A percentile compares a stretch with the other conserved stretches of the same genome.
These are phyloP conservation scores for Gloeophyllum trabeum DNA, from an alignment of 768 basidiomycete species.

Conservation along the genomic window DNA sequence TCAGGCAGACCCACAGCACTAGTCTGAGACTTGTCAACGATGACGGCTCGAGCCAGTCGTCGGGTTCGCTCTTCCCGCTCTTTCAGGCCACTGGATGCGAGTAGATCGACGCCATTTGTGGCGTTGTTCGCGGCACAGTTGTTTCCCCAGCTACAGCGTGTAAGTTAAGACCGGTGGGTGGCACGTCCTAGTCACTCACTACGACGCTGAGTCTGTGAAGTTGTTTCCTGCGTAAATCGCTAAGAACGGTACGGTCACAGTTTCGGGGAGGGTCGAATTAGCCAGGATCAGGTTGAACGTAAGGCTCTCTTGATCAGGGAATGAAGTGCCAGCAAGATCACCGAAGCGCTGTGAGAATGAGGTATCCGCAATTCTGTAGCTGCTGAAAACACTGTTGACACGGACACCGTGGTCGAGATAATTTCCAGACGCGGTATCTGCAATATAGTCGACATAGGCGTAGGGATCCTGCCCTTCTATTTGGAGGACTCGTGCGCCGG, in stretches of 20 bases:
- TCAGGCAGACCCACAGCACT: slow-evolving; percentile 33
- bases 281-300: slow-evolving; percentile 35
- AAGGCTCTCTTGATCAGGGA: slow-evolving; percentile 33
- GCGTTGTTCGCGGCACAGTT: slow-evolving; percentile 41
- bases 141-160: slow-evolving; percentile 33
- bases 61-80: slow-evolving; percentile 1
- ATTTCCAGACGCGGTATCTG: slow-evolving; percentile 48
- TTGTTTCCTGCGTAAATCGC: slow-evolving; percentile 31
- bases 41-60: slow-evolving; percentile 12
- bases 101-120: slow-evolving; percentile 43
- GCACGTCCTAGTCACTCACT: slow-evolving; percentile 22
- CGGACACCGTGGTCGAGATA: slow-evolving; percentile 54
- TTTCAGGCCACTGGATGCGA: slow-evolving; percentile 4
- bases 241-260: slow-evolving; percentile 40
- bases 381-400: slow-evolving; percentile 50
- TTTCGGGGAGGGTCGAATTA: slow-evolving; percentile 35
- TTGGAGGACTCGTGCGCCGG: slow-evolving; percentile 42
- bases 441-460: slow-evolving; percentile 44
- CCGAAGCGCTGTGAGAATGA: slow-evolving; percentile 50
- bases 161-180: slow-evolving; percentile 1
- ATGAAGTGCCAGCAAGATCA: slow-evolving; percentile 40
- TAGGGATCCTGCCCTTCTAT: slow-evolving; percentile 45
- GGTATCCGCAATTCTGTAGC: slow-evolving; percentile 36
- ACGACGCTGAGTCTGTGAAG: slow-evolving; percentile 41
- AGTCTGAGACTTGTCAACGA: slow-evolving; percentile 28